Evolutionary conservation across 495 filamentous ascomycete genomes (phyloP).

Genomic region (Lasiosphaeris hirsuta): DNA sequence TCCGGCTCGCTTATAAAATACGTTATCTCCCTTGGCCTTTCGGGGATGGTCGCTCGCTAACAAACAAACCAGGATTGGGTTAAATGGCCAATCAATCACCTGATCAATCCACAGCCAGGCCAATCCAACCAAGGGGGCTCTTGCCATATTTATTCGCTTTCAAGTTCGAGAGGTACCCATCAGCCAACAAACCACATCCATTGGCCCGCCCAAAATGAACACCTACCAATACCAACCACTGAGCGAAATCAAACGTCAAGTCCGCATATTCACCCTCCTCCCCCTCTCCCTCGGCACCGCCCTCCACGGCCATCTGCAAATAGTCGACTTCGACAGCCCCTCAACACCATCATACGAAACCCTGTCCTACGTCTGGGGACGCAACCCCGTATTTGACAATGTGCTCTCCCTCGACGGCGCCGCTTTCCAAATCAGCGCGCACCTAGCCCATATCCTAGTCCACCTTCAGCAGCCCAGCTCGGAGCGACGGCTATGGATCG

Average conservation of each 20-base stretch:
- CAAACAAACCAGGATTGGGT: too few species aligned
- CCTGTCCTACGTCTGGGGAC: conserved; percentile 2
- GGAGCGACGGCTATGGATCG: neutral
- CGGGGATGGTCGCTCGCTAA: too few species aligned
- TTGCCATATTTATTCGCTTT: too few species aligned
- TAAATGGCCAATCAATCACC: too few species aligned
- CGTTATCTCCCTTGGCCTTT: too few species aligned
- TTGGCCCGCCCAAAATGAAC: neutral
- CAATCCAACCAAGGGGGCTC: too few species aligned
- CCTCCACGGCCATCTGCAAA: neutral
- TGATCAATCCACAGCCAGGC: too few species aligned
- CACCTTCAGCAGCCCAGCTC: neutral
- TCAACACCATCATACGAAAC: neutral
- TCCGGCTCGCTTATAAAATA: too few species aligned
- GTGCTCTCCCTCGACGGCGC: neutral
- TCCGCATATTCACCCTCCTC: neutral
- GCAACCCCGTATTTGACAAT: neutral
- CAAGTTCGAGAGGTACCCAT: too few species aligned
- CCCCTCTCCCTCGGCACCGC: neutral
- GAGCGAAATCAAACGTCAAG: neutral
- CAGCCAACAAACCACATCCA: too few species aligned
- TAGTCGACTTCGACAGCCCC: neutral
- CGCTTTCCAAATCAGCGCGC: neutral
- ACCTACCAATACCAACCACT: neutral
- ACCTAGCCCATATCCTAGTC: neutral